Conservation (phyloP, 345 rosid species). For the Anacardium occidentale region DNA sequence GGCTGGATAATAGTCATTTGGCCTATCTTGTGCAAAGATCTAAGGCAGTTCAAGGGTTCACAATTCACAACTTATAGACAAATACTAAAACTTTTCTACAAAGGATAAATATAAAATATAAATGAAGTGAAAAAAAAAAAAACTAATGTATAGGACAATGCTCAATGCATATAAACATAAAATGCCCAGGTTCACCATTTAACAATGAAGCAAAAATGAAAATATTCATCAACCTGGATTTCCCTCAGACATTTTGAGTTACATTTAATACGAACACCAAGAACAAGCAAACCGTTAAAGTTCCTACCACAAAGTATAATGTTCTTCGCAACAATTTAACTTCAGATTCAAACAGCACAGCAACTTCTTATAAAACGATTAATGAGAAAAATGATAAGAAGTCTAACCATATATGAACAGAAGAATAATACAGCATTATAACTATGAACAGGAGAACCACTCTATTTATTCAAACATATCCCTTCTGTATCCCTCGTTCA, state of each 20-base stretch:
- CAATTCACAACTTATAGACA: no score
- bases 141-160: no score
- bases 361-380: not conserved
- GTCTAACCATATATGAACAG: not conserved
- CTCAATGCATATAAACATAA: no score
- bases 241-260: not conserved
- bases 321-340: not conserved
- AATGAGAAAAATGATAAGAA: not conserved
- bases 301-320: not conserved
- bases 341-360: not conserved
- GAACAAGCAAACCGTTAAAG: not conserved
- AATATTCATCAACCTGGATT: not conserved
- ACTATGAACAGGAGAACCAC: not conserved
- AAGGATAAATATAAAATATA: no score
- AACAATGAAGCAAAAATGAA: no score
- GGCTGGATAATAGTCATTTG: no score
- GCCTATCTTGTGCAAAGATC: no score
- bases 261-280: no score
- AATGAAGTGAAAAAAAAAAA: no score
- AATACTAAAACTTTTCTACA: no score
- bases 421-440: not conserved
- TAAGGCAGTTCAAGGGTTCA: no score
- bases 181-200: no score
- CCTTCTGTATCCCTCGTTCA: not conserved
- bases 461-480: not conserved